Conservation (phyloP, 257 asterid genomes). For the Linaria vulgaris region DNA sequence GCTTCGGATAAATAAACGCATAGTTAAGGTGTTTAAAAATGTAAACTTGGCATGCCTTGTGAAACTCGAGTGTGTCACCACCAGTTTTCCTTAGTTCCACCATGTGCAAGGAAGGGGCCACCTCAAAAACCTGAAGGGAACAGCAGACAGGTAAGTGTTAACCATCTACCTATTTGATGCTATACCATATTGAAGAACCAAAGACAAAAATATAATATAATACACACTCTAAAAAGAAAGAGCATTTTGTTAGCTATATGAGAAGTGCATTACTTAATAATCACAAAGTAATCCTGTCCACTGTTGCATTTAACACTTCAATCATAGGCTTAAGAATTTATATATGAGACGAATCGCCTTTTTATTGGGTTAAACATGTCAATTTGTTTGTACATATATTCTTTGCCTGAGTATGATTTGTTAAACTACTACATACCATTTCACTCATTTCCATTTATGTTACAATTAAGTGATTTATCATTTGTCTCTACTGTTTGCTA, state of each 20-base stretch:
- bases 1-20: not conserved
- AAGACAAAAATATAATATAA: not conserved
- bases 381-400: too few relatives aligned
- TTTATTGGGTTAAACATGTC: too few relatives aligned
- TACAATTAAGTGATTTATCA: not conserved
- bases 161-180: not conserved
- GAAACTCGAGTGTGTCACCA: constrained; percentile 84
- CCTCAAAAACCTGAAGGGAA: constrained; percentile 67
- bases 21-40: not conserved
- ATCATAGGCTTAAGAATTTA: too few relatives aligned
- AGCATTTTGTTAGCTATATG: not conserved
- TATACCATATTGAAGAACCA: constrained; percentile 1
- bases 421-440: too few relatives aligned
- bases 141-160: constrained; percentile 15
- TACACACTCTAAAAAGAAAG: not conserved
- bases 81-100: constrained; percentile 83
- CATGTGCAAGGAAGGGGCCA: constrained; percentile 80
- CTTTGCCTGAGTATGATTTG: too few relatives aligned
- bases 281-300: too few relatives aligned
- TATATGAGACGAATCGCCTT: too few relatives aligned
- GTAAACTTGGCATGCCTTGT: constrained; percentile 52
- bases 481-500: not conserved
- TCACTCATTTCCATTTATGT: too few relatives aligned
- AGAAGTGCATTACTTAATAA: too few relatives aligned
- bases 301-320: too few relatives aligned